Base-by-base conservation (phyloP, 176 grass and related monocot species). In the Panicum miliaceum region DNA sequence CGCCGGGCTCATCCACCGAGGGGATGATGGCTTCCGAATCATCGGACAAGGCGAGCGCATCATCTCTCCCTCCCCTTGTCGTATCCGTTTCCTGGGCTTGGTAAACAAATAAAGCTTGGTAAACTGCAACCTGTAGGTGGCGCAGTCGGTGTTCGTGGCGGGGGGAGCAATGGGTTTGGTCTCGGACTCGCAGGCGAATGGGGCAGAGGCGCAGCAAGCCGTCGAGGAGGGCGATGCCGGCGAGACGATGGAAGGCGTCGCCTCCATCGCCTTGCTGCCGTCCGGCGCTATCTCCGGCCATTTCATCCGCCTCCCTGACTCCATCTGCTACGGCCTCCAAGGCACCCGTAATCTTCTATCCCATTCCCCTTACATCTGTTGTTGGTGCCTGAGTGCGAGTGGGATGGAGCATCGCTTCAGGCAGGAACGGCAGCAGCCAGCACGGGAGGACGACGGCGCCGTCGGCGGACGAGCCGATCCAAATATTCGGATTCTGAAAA, bases 271-370 rank as follows among this genome's bases (percentile, higher is more conserved):
- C n/a, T 54, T 98, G 85, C 87, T 98, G 45, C 91, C 87, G 9
- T 86, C 89, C 63, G 96, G 96, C 26, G 81, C 87, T 48, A 93
- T 98, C 81, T 98, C 96, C 66, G 93, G 96, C 2, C 96, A 98
- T 81, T 95, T 98, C 90, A 95, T 98, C 54, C 82, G 89, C n/a
- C 82, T 95, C 26, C 91, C 89, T 7, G 82, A 88, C n/a, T 92
- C 92, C 66, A 68, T 88, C 77, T 98, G 93, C 85, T 98, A 93
- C 58, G 96, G 96, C n/a, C 91, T 98, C 41, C 96, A 98, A 0
- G 96, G 96, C 83, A 95, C 87, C 23, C 89, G 91, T 98, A 89
- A 13, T 14, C 63, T 60, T 56, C 73, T 63, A 22, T 64, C 56
- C 29, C 52, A 14, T 41, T 64, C 42, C 38, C 45, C 37, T 86